Percentiles rank a stretch among this genome's conserved stretches.
Evolutionary conservation across 495 filamentous ascomycete genomes (phyloP).

Genomic region (Lophium mytilinum): DNA sequence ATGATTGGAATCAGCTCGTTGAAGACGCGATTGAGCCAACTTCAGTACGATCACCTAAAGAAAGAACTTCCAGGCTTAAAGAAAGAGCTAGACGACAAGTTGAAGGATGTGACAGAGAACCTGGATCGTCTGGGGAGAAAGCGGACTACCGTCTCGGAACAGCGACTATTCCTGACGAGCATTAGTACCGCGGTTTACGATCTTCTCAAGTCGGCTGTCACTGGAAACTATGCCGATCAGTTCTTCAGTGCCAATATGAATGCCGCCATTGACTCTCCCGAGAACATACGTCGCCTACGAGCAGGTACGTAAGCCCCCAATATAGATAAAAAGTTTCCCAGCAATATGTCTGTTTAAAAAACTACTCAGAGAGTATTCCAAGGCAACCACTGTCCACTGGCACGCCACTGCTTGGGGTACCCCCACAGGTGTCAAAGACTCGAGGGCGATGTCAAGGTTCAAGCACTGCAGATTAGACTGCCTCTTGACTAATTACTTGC

Average conservation of each 20-base stretch:
- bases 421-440: too few relatives aligned
- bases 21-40: conserved; percentile 23
- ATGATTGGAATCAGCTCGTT: conserved; percentile 28
- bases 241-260: conserved; percentile 18
- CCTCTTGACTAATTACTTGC: too few relatives aligned
- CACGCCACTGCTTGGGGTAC: too few relatives aligned
- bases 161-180: conserved; percentile 16
- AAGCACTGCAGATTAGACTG: too few relatives aligned
- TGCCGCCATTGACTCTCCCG: conserved; percentile 4
- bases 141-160: conserved; percentile 10
- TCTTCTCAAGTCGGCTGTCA: conserved; percentile 14
- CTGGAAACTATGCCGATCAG: conserved; percentile 20
- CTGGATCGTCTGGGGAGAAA: conserved; percentile 15
- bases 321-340: too few relatives aligned
- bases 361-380: too few relatives aligned
- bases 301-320: too few relatives aligned
- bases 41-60: conserved; percentile 27
- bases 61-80: conserved; percentile 26
- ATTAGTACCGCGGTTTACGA: conserved; percentile 11
- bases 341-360: too few relatives aligned
- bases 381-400: too few relatives aligned
- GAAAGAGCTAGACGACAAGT: conserved; percentile 17
- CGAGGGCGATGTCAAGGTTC: too few relatives aligned
- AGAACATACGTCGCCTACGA: conserved; percentile 23
- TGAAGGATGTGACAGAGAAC: conserved; percentile 3